Percentiles rank a stretch among this genome's conserved stretches.
These are phyloP conservation scores for Gleditsia sinensis DNA, from an alignment of 306 rosid genomes.

Conservation along the genomic window DNA sequence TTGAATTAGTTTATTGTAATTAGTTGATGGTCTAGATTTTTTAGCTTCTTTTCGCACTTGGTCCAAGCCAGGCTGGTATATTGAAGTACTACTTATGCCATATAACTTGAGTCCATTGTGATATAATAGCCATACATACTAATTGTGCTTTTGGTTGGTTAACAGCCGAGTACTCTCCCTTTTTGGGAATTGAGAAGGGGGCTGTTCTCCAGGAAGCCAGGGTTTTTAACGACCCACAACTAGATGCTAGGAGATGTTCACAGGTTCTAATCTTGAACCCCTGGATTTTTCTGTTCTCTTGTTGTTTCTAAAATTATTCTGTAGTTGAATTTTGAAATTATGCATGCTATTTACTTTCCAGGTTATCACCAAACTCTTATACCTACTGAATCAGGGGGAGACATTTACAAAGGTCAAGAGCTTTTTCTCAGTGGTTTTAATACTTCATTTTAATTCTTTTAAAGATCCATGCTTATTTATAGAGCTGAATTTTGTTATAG, in stretches of 20 bases:
- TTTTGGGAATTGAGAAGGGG: constrained; percentile 95
- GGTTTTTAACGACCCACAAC: constrained; percentile 97
- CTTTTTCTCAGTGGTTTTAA: not conserved
- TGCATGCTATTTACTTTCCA: constrained; percentile 34
- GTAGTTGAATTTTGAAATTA: constrained; percentile 33
- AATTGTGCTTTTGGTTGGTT: constrained; percentile 41
- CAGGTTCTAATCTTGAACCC: constrained; percentile 61
- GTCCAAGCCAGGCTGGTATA: not conserved
- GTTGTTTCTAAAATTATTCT: constrained; percentile 27
- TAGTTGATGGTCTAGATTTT: constrained; percentile 45
- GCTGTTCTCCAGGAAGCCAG: constrained; percentile 98
- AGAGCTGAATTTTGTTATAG: constrained; percentile 20
- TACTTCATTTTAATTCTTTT: not conserved
- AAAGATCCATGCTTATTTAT: constrained; percentile 37
- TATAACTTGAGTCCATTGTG: not conserved
- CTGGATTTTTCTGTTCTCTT: constrained; percentile 19
- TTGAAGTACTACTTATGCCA: not conserved
- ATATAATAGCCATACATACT: not conserved
- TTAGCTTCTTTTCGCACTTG: not conserved
- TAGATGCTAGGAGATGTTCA: constrained; percentile 96
- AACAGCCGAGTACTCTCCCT: constrained; percentile 86
- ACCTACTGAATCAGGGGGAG: constrained; percentile 97
- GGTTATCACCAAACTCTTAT: constrained; percentile 95
- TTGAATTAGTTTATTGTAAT: constrained; percentile 27
- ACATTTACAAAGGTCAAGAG: constrained; percentile 80